phyloP scores from a whole-genome alignment of 2,329 filamentous ascomycete genomes.

The Lasiodiplodia theobromae region DNA sequence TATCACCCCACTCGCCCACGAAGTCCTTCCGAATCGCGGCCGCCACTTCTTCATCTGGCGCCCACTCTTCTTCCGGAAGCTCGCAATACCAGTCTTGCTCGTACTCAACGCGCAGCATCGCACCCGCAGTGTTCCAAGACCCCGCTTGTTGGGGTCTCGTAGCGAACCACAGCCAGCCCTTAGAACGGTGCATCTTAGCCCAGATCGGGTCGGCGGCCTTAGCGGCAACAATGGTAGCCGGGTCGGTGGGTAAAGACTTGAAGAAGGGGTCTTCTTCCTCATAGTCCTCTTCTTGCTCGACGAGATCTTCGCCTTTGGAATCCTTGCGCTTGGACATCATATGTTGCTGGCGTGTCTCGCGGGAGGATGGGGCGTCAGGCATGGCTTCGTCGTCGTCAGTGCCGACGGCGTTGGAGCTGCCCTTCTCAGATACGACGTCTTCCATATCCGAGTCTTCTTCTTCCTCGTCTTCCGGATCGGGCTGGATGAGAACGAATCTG shows the following conservation, averaged over 20 bases:
- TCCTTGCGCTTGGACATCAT: slow-evolving; percentile 16
- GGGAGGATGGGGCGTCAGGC: slow-evolving; percentile 17
- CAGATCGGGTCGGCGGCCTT: slow-evolving; percentile 64
- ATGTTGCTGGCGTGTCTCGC: background rate
- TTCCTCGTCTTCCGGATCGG: slow-evolving; percentile 45
- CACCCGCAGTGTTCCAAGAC: slow-evolving; percentile 70
- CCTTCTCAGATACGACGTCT: slow-evolving; percentile 31
- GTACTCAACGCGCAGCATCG: slow-evolving; percentile 67
- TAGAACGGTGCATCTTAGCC: slow-evolving; percentile 66
- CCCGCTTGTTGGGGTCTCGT: slow-evolving; percentile 64
- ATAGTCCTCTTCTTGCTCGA: slow-evolving; percentile 40
- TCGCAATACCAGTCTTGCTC: slow-evolving; percentile 68
- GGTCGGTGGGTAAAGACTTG: slow-evolving; percentile 30
- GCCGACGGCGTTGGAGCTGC: background rate
- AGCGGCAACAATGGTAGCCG: slow-evolving; percentile 56
- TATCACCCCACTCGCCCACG: slow-evolving; percentile 67
- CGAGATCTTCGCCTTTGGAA: slow-evolving; percentile 15
- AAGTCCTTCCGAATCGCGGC: slow-evolving; percentile 60
- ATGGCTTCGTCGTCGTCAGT: slow-evolving; percentile 32
- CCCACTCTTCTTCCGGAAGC: slow-evolving; percentile 59
- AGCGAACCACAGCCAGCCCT: slow-evolving; percentile 67
- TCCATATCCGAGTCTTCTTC: slow-evolving; percentile 37
- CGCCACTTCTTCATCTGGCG: slow-evolving; percentile 56
- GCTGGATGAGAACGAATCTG: slow-evolving; percentile 53
- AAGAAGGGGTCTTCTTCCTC: slow-evolving; percentile 40